A percentile compares a stretch with the other conserved stretches of the same genome.
phyloP scores from a whole-genome alignment of 1,139 yeast genomes.

The Yamadazyma triangularis region DNA sequence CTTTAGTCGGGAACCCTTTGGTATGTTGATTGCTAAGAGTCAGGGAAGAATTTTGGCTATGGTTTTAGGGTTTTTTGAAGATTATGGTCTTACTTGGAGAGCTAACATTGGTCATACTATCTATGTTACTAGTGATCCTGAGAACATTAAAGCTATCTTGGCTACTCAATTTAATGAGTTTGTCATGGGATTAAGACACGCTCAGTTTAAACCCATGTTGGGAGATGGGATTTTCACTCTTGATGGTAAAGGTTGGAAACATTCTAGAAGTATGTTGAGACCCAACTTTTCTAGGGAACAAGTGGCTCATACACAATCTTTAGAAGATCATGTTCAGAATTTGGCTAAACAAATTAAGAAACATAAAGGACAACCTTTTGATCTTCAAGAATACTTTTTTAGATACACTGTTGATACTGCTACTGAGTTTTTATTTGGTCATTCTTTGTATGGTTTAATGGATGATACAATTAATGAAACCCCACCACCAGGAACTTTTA shows the following conservation, averaged over 20 bases:
- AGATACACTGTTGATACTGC: slow-evolving; percentile 47
- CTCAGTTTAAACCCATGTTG: slow-evolving; percentile 38
- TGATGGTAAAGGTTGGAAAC: slow-evolving; percentile 55
- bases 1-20: slow-evolving; percentile 13
- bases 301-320: slow-evolving; percentile 41
- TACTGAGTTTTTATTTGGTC: slow-evolving; percentile 49
- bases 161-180: slow-evolving; percentile 45
- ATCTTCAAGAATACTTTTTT: slow-evolving; percentile 36
- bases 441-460: too few species aligned
- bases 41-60: slow-evolving; percentile 9
- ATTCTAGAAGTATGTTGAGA: slow-evolving; percentile 50
- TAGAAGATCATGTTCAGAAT: slow-evolving; percentile 42
- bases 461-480: too few species aligned
- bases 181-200: slow-evolving; percentile 42
- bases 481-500: too few species aligned
- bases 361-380: slow-evolving; percentile 22
- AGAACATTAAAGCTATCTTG: slow-evolving; percentile 30
- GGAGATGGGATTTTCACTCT: slow-evolving; percentile 60
- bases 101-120: slow-evolving; percentile 12
- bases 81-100: slow-evolving; percentile 10
- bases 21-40: slow-evolving; percentile 9
- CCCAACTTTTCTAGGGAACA: slow-evolving; percentile 58
- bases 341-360: slow-evolving; percentile 28
- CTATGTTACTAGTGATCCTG: slow-evolving; percentile 23
- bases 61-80: slow-evolving; percentile 6